A percentile compares a stretch with the other conserved stretches of the same genome.
phyloP scores from a whole-genome alignment of 441 rosid species.

The Cnidoscolus chayamansa region DNA sequence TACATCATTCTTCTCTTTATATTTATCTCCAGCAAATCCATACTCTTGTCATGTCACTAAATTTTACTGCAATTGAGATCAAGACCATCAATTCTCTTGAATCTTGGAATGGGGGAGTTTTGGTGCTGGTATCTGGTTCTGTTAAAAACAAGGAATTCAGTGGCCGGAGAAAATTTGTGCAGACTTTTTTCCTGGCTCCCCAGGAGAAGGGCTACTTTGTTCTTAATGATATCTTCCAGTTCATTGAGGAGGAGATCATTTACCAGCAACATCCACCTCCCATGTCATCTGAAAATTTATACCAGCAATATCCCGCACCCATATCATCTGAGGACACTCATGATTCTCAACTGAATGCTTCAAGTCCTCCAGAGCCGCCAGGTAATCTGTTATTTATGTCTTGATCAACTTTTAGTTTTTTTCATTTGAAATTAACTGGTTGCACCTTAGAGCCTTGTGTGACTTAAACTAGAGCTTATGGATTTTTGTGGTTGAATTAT shows the following conservation, averaged over 20 bases:
- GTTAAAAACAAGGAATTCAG: constrained; percentile 57
- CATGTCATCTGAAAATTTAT: constrained; percentile 26
- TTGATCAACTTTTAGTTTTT: not conserved
- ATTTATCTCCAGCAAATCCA: constrained; percentile 65
- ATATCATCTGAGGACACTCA: constrained; percentile 42
- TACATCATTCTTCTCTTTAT: constrained; percentile 12
- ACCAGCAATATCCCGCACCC: constrained; percentile 42
- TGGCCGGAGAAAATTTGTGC: constrained; percentile 69
- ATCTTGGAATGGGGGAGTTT: constrained; percentile 78
- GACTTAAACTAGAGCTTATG: not conserved
- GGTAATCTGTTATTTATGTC: constrained; percentile 37
- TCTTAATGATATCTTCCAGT: constrained; percentile 81
- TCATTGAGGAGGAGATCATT: constrained; percentile 52
- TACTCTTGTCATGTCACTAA: constrained; percentile 54
- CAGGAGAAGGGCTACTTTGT: constrained; percentile 89
- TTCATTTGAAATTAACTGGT: not conserved
- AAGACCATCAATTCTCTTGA: constrained; percentile 75
- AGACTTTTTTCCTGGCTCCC: constrained; percentile 93
- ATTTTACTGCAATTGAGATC: constrained; percentile 65
- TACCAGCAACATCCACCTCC: constrained; percentile 43
- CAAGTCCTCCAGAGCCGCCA: constrained; percentile 59
- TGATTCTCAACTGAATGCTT: constrained; percentile 48
- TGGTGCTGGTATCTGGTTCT: constrained; percentile 86
- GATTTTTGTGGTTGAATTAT: not conserved
- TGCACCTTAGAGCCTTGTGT: not conserved